phyloP scores from a whole-genome alignment of 2,329 filamentous ascomycete genomes.

The Colletotrichum incanum region DNA sequence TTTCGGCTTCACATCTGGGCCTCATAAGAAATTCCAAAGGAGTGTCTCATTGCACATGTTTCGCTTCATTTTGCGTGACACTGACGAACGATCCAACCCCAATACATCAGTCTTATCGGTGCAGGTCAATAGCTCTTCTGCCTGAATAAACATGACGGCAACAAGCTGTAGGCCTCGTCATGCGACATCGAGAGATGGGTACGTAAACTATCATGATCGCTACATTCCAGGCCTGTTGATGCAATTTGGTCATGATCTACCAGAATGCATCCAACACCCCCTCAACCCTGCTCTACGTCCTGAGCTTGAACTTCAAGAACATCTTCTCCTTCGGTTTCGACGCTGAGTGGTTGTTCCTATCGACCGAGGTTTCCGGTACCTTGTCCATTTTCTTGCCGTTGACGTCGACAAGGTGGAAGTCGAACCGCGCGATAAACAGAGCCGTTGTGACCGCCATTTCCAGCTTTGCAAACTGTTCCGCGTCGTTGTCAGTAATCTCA shows the following conservation, averaged over 20 bases:
- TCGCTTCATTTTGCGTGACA: neutral
- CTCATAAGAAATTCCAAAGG: too few species aligned
- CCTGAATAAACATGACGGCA: too few species aligned
- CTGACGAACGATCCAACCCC: neutral
- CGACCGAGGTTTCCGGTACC: constrained; percentile 50
- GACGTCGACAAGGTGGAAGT: constrained; percentile 60
- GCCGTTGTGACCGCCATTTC: constrained; percentile 66
- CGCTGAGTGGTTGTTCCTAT: constrained; percentile 57
- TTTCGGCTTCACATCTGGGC: too few species aligned
- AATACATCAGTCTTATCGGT: neutral
- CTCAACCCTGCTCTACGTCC: neutral
- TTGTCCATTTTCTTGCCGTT: constrained; percentile 50
- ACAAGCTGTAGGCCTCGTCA: too few species aligned
- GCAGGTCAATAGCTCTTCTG: too few species aligned
- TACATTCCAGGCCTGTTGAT: neutral
- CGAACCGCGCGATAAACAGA: constrained; percentile 65
- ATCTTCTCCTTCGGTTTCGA: constrained; percentile 55
- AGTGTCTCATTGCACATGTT: neutral
- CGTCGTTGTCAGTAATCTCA: constrained; percentile 20
- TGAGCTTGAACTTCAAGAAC: constrained; percentile 54
- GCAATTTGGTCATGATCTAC: neutral
- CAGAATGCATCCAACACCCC: neutral
- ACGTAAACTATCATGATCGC: too few species aligned
- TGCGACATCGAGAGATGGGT: too few species aligned
- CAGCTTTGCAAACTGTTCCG: constrained; percentile 64